These are phyloP conservation scores for Fusarium denticulatum DNA, from an alignment of 2,329 filamentous ascomycete genomes.

Conservation along the genomic window DNA sequence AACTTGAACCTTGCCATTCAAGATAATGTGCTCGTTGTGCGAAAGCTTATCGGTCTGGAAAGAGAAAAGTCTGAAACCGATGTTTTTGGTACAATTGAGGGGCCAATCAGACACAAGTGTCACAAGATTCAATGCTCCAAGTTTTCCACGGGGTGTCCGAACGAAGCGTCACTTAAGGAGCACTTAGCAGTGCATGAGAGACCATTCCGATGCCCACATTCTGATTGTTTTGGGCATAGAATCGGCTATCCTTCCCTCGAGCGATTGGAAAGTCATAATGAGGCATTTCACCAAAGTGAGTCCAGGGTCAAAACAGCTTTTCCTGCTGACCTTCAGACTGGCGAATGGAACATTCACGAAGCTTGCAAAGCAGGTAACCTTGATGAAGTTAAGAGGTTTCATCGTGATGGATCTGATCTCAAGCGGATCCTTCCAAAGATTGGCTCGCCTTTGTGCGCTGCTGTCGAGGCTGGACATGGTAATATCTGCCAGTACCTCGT, in stretches of 20 bases:
- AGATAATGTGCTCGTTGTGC: fast-evolving
- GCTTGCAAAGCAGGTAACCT: background rate
- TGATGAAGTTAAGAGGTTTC: background rate
- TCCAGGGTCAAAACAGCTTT: fast-evolving
- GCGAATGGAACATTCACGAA: fast-evolving
- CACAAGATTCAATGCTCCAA: background rate
- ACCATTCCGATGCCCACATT: fast-evolving
- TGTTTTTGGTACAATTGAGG: fast-evolving
- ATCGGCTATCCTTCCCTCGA: fast-evolving
- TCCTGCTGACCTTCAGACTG: fast-evolving
- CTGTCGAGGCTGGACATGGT: background rate
- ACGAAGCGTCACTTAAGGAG: fast-evolving
- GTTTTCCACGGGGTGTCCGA: background rate
- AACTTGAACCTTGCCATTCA: fast-evolving
- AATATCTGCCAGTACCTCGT: background rate
- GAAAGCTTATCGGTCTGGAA: fast-evolving
- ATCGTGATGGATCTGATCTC: background rate
- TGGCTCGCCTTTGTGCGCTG: fast-evolving
- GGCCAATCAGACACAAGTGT: background rate
- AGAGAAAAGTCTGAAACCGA: fast-evolving
- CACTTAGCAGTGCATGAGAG: fast-evolving
- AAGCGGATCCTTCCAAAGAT: fast-evolving
- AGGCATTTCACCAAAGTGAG: fast-evolving
- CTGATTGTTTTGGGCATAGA: background rate
- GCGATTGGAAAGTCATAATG: background rate